A percentile compares a stretch with the other conserved stretches of the same genome.
Conservation (phyloP, 2,329 filamentous ascomycete genomes). For the Ceratocystis lukuohia region DNA sequence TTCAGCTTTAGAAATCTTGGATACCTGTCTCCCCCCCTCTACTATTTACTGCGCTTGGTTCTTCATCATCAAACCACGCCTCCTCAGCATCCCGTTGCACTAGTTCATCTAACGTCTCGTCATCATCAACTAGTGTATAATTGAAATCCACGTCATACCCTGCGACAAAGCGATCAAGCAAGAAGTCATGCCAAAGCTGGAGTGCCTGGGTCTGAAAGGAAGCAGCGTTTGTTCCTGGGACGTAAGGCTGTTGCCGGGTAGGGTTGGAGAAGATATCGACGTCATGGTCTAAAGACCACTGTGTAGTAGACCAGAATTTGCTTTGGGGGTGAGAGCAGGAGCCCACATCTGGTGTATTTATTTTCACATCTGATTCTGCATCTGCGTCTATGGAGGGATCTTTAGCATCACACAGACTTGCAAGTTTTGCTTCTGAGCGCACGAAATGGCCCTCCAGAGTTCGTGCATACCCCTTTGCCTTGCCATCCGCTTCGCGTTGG, state of each 20-base stretch:
- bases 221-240: neutral
- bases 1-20: constrained; percentile 48
- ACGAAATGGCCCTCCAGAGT: constrained; percentile 64
- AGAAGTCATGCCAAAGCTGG: constrained; percentile 56
- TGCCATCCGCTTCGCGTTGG: constrained; percentile 62
- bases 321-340: neutral
- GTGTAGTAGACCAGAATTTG: neutral
- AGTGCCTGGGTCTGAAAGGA: constrained; percentile 47
- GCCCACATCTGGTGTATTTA: neutral
- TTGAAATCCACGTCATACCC: constrained; percentile 70
- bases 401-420: constrained; percentile 23
- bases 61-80: constrained; percentile 67
- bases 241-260: neutral
- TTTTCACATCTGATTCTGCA: neutral
- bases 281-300: neutral
- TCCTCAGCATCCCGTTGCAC: constrained; percentile 53
- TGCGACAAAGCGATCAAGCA: constrained; percentile 59
- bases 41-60: constrained; percentile 38
- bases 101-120: constrained; percentile 51
- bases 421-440: constrained; percentile 63
- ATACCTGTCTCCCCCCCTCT: constrained; percentile 51
- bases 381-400: neutral
- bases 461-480: constrained; percentile 63
- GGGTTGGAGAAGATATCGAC: neutral
- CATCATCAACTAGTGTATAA: constrained; percentile 55